A percentile compares a stretch with the other conserved stretches of the same genome.
Evolutionary conservation across 305 asterid genomes (phyloP).

Genomic region (Ilex paraguariensis): DNA sequence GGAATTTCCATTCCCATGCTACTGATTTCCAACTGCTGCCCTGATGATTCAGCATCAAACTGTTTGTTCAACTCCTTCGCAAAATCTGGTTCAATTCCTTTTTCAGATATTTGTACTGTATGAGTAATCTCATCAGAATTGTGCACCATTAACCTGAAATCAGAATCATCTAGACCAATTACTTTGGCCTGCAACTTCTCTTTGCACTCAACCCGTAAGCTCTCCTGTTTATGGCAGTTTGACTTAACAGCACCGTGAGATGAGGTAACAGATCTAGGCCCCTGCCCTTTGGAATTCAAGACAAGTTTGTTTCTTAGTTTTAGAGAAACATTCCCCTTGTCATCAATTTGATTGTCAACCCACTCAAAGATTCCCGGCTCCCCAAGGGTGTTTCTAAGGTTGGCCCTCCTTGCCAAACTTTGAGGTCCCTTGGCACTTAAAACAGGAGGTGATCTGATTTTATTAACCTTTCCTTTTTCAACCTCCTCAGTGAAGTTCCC

Average conservation of each 20-base stretch:
- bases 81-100: conserved; percentile 18
- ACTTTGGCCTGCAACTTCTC: conserved; percentile 21
- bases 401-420: conserved; percentile 51
- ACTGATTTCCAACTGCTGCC: conserved; percentile 23
- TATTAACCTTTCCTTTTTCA: conserved; percentile 17
- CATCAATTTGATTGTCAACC: conserved; percentile 33
- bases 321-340: conserved; percentile 21
- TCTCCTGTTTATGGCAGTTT: conserved; percentile 17
- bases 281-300: conserved; percentile 20
- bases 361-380: conserved; percentile 55
- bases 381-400: conserved; percentile 23
- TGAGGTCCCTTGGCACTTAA: conserved; percentile 52
- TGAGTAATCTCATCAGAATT: conserved; percentile 11
- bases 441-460: conserved; percentile 42
- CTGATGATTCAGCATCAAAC: conserved; percentile 22
- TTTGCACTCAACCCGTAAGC: conserved; percentile 22
- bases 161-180: conserved; percentile 12
- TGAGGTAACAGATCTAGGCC: conserved; percentile 13
- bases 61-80: conserved; percentile 27
- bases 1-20: conserved; percentile 17
- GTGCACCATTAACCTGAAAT: conserved; percentile 14
- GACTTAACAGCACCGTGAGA: conserved; percentile 22
- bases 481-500: conserved; percentile 25
- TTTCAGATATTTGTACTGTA: conserved; percentile 19
- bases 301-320: conserved; percentile 19